phyloP scores from a whole-genome alignment of 2,329 filamentous ascomycete genomes.

The Microsporum ferrugineum region DNA sequence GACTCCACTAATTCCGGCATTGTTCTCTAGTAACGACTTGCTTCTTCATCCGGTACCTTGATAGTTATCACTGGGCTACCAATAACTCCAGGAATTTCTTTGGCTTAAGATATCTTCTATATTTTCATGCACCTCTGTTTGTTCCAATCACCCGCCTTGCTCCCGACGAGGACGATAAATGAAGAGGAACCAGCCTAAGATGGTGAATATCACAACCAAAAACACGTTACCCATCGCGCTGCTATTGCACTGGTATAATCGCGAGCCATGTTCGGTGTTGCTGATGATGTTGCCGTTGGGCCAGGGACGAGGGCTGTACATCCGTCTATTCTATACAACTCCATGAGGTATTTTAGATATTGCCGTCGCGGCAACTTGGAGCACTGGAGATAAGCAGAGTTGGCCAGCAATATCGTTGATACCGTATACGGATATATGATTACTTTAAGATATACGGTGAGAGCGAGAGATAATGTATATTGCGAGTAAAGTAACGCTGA shows the following conservation, averaged over 20 bases:
- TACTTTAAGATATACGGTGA: background rate
- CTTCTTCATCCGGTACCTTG: background rate
- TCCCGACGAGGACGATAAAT: background rate
- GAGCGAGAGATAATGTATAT: background rate
- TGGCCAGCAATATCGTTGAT: background rate
- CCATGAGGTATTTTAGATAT: conserved; percentile 1
- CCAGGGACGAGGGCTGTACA: background rate
- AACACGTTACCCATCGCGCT: background rate
- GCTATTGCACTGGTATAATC: background rate
- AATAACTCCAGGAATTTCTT: background rate
- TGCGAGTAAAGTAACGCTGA: background rate
- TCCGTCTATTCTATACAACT: conserved; percentile 3
- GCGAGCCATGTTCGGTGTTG: background rate
- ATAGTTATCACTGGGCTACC: background rate
- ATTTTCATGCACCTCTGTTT: background rate
- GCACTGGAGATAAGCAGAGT: background rate
- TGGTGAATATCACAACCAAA: background rate
- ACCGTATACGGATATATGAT: conserved; percentile 2
- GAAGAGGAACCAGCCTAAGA: background rate
- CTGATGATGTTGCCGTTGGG: background rate
- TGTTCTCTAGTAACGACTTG: background rate
- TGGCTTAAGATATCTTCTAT: background rate
- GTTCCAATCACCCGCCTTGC: background rate
- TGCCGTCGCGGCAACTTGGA: background rate
- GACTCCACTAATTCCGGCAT: background rate